These are phyloP conservation scores for Bipolaris gigantea DNA, from an alignment of 2,329 filamentous ascomycete species.

Conservation along the genomic window DNA sequence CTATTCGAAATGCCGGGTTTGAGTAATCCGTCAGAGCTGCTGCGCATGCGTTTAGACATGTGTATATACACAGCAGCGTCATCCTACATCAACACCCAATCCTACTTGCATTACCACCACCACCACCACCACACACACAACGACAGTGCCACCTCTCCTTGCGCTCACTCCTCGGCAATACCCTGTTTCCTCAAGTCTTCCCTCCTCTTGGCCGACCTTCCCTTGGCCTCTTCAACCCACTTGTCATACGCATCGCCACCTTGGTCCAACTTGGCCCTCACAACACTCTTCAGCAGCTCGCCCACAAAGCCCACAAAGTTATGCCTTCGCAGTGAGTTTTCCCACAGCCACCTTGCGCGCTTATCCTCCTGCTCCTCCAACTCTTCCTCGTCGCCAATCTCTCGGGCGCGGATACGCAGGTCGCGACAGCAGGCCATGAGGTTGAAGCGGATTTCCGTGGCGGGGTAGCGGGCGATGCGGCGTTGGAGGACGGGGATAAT, in stretches of 20 bases:
- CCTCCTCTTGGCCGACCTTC: slow-evolving; percentile 55
- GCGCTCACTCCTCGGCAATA: slow-evolving; percentile 22
- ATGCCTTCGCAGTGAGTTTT: slow-evolving; percentile 87
- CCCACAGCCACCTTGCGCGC: slow-evolving; percentile 85
- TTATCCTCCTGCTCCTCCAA: slow-evolving; percentile 80
- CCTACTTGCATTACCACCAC: background rate
- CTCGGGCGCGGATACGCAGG: slow-evolving; percentile 71
- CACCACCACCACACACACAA: too few relatives aligned
- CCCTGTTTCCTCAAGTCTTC: slow-evolving; percentile 50
- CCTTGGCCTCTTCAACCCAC: slow-evolving; percentile 72
- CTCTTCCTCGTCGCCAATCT: slow-evolving; percentile 80
- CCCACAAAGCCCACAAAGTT: slow-evolving; percentile 97
- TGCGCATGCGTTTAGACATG: background rate
- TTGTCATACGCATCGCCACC: slow-evolving; percentile 67
- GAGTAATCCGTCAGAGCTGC: background rate
- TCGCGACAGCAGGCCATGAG: slow-evolving; percentile 90
- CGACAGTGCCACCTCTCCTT: background rate
- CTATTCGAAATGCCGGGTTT: background rate
- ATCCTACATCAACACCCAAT: background rate
- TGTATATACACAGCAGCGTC: background rate
- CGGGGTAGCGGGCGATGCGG: slow-evolving; percentile 81
- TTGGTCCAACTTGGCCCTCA: slow-evolving; percentile 69
- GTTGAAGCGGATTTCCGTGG: slow-evolving; percentile 91
- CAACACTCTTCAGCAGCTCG: slow-evolving; percentile 85
- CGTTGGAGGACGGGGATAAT: slow-evolving; percentile 86